Evolutionary conservation across 768 basidiomycete genomes (phyloP).

Genomic region (Naematelia aurantialba): DNA sequence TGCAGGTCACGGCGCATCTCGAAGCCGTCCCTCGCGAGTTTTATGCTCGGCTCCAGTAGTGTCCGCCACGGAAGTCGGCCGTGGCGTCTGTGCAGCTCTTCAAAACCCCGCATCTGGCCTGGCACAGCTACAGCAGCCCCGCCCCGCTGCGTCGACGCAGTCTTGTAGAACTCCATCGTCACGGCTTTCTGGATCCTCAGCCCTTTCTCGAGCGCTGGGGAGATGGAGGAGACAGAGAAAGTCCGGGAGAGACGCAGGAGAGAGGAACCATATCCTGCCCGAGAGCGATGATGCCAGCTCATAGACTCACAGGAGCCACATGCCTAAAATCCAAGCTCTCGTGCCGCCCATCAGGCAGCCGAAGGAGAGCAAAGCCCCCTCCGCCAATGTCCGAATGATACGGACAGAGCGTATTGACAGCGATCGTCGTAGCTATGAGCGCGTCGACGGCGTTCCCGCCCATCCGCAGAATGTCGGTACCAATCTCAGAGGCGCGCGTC

Average conservation of each 20-base stretch:
- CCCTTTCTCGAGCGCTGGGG: too few relatives aligned
- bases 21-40: conserved; percentile 68
- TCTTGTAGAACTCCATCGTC: conserved; percentile 28
- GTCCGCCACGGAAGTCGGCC: conserved; percentile 71
- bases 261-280: too few relatives aligned
- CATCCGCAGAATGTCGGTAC: conserved; percentile 20
- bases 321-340: conserved; percentile 34
- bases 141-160: conserved; percentile 54
- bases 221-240: too few relatives aligned
- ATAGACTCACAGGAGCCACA: conserved; percentile 36
- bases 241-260: too few relatives aligned
- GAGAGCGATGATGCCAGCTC: too few relatives aligned
- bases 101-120: conserved; percentile 82
- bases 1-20: conserved; percentile 38
- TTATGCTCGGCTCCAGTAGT: conserved; percentile 67
- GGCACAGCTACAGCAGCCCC: conserved; percentile 83
- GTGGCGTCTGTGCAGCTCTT: conserved; percentile 72
- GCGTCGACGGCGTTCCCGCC: conserved; percentile 43
- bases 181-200: conserved; percentile 20
- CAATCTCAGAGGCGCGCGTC: conserved; percentile 25
- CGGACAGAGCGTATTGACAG: conserved; percentile 30
- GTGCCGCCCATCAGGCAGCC: conserved; percentile 21
- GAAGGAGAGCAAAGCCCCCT: conserved; percentile 39
- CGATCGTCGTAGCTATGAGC: conserved; percentile 33
- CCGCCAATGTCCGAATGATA: conserved; percentile 40